Percentiles rank a stretch among this genome's conserved stretches.
phyloP scores from a whole-genome alignment of 1,139 yeast species.

The Pichiaceae sp. region DNA sequence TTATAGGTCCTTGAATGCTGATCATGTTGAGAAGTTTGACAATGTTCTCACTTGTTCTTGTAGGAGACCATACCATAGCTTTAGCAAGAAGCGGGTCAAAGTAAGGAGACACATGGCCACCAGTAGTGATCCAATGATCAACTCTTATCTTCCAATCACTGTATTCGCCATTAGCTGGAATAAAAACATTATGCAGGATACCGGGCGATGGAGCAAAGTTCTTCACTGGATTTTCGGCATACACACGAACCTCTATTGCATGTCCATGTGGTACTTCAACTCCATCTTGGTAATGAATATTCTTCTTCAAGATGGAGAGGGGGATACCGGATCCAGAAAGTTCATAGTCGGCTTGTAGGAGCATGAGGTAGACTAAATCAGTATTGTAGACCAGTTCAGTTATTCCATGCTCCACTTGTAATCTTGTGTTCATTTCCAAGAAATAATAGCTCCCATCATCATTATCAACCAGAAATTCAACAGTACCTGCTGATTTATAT shows the following conservation, averaged over 20 bases:
- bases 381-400: conserved; percentile 29
- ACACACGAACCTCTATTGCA: conserved; percentile 30
- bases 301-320: conserved; percentile 10
- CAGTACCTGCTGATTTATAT: conserved; percentile 31
- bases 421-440: conserved; percentile 30
- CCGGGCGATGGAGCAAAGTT: conserved; percentile 32
- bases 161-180: conserved; percentile 14
- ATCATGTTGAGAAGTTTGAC: conserved; percentile 20
- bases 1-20: conserved; percentile 27
- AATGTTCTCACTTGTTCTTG: conserved; percentile 22
- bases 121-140: conserved; percentile 31
- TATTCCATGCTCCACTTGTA: conserved; percentile 33
- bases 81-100: conserved; percentile 32
- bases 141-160: conserved; percentile 21
- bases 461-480: conserved; percentile 30
- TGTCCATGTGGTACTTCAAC: conserved; percentile 28
- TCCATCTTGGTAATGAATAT: conserved; percentile 13
- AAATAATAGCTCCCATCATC: conserved; percentile 26
- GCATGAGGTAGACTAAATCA: conserved; percentile 28
- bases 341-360: conserved; percentile 28
- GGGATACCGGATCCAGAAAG: conserved; percentile 23
- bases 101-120: conserved; percentile 29
- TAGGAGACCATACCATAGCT: conserved; percentile 29
- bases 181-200: conserved; percentile 24
- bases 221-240: conserved; percentile 30